phyloP scores from a whole-genome alignment of 2,329 filamentous ascomycete species.

The Calonectria hawksworthii region DNA sequence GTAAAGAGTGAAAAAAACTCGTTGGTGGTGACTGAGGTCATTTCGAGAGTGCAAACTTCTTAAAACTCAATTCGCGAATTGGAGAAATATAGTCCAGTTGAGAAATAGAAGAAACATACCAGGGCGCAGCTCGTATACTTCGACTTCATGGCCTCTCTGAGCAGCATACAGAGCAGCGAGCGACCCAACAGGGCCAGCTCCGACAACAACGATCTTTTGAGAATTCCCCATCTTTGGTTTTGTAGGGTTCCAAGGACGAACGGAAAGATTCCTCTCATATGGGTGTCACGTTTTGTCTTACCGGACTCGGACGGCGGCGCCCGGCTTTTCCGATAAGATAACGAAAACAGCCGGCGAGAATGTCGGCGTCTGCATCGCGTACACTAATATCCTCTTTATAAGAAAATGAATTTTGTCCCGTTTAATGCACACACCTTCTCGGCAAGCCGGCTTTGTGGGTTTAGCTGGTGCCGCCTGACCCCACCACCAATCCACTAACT shows the following conservation, averaged over 20 bases:
- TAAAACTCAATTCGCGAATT: slow-evolving; percentile 17
- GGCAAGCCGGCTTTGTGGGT: slow-evolving; percentile 4
- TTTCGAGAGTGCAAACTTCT: slow-evolving; percentile 2
- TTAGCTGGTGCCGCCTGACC: slow-evolving; percentile 6
- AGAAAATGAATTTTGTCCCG: neutral
- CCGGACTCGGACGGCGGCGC: neutral
- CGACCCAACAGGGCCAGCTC: slow-evolving; percentile 93
- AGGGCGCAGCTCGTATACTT: slow-evolving; percentile 92
- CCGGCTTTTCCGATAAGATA: neutral
- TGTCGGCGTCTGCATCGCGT: neutral
- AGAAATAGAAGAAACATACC: slow-evolving; percentile 69
- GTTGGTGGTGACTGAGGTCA: neutral
- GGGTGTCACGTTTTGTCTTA: slow-evolving; percentile 17
- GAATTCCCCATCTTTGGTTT: slow-evolving; percentile 50
- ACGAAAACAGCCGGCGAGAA: neutral
- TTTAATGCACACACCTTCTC: neutral
- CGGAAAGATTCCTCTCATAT: slow-evolving; percentile 31
- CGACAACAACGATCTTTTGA: slow-evolving; percentile 86
- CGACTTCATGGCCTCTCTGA: slow-evolving; percentile 87
- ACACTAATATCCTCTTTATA: neutral
- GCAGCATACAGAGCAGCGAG: slow-evolving; percentile 95
- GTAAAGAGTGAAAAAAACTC: neutral
- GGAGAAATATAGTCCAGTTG: slow-evolving; percentile 13
- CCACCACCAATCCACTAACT: slow-evolving; percentile 30
- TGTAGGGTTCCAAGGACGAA: slow-evolving; percentile 41